Percentiles rank a stretch among this genome's conserved stretches.
Evolutionary conservation across 148 eudicot species (phyloP).

Genomic region (Vaccinium darrowii): DNA sequence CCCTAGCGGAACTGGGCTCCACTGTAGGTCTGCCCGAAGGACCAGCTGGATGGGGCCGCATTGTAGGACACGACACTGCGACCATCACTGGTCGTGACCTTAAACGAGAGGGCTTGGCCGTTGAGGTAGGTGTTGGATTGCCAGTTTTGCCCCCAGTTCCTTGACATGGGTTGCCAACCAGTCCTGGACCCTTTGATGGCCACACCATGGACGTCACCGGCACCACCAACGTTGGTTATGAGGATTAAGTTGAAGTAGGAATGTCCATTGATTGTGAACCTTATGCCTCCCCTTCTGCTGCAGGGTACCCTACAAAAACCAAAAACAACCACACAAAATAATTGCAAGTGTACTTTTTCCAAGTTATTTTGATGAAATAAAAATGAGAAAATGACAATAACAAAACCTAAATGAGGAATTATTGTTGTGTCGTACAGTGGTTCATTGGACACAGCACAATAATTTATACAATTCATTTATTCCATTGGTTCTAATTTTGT

Average conservation of each 20-base stretch:
- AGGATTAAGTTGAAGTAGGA: constrained; percentile 77
- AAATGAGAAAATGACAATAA: no score
- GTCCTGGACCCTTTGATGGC: constrained; percentile 67
- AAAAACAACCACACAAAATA: not conserved
- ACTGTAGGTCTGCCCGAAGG: constrained; percentile 57
- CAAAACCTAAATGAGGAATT: no score
- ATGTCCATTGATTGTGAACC: constrained; percentile 82
- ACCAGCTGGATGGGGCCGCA: constrained; percentile 57
- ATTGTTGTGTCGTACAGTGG: no score
- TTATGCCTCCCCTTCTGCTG: constrained; percentile 70
- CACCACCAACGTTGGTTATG: constrained; percentile 72
- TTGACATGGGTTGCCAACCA: constrained; percentile 63
- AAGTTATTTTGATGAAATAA: not conserved
- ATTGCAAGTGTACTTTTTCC: not conserved
- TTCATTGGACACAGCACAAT: no score
- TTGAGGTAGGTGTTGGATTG: constrained; percentile 64
- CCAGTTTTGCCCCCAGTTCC: constrained; percentile 92
- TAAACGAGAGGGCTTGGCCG: constrained; percentile 71
- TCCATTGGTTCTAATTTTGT: not conserved
- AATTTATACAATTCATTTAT: no score
- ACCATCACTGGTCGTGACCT: constrained; percentile 63
- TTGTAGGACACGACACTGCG: constrained; percentile 51
- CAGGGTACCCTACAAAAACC: constrained; percentile 59
- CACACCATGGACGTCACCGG: constrained; percentile 65
- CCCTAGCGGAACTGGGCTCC: constrained; percentile 48